Conservation (phyloP, 2,329 filamentous ascomycete species). For the Aspergillus sp. region DNA sequence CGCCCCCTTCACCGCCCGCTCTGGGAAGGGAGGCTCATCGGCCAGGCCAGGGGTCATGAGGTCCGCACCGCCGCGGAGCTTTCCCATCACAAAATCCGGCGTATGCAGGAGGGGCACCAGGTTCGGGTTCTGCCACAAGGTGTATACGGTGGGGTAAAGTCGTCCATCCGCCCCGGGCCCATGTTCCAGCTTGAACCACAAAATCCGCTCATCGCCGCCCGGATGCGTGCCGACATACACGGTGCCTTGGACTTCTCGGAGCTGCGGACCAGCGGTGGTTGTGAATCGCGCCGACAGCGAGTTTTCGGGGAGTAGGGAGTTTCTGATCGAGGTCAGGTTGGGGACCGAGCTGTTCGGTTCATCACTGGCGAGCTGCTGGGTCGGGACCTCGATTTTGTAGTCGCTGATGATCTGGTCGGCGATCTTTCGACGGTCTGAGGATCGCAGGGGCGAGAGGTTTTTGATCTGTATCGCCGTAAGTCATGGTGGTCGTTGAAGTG, state of each 20-base stretch:
- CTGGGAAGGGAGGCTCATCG: constrained; percentile 63
- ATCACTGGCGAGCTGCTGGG: constrained; percentile 31
- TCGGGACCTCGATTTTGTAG: constrained; percentile 53
- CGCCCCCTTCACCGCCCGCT: constrained; percentile 57
- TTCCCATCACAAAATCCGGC: constrained; percentile 57
- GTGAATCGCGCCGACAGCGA: constrained; percentile 63
- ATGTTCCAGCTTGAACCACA: constrained; percentile 65
- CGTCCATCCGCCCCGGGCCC: constrained; percentile 42
- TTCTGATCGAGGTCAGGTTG: constrained; percentile 53
- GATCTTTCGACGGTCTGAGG: constrained; percentile 65
- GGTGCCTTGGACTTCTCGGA: constrained; percentile 61
- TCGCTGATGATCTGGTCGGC: constrained; percentile 67
- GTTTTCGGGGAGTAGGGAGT: constrained; percentile 62
- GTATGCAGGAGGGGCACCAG: constrained; percentile 65
- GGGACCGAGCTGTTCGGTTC: constrained; percentile 46
- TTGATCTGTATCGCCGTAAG: constrained; percentile 54
- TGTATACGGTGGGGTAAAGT: constrained; percentile 58
- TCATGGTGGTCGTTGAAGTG: background rate
- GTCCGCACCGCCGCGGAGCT: constrained; percentile 64
- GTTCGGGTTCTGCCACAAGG: constrained; percentile 62
- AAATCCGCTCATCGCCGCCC: constrained; percentile 56
- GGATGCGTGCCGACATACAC: constrained; percentile 63
- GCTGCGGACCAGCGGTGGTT: constrained; percentile 62
- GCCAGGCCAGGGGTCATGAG: constrained; percentile 68
- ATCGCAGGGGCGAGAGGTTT: constrained; percentile 63